Evolutionary conservation across 2,329 filamentous ascomycete genomes (phyloP), one percentile per base, ranked within the genome.

Genomic region (Trichophyton rubrum): DNA sequence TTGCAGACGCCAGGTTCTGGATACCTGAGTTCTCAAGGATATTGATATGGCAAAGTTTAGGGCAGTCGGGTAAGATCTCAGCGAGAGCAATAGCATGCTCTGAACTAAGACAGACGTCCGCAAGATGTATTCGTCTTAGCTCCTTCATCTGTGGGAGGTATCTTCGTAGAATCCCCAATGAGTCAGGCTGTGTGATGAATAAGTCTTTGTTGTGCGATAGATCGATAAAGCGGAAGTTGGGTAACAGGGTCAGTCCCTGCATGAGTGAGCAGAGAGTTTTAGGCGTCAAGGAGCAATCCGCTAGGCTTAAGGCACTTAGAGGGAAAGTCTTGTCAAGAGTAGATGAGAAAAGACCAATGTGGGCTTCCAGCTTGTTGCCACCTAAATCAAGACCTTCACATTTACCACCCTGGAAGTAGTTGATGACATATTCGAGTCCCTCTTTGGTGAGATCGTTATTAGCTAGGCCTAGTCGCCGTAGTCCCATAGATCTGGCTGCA

Each of bases 311-410:
- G 0, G 90, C 90, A 81, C 87, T 92, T 1, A 95, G 76, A 0
- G 84, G 80, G 11, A 65, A 65, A 41, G 76, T 77, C 20, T 77
- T 70, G 41, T 73, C 72, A 56, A 76, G 66, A 15, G 71, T 69
- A 24, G 69, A 65, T 2, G 66, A 64, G 43, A 76, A 64, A 24
- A 75, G 64, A 5, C 60, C 60, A 40, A 85, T 66, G 60, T 79
- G 78, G 51, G 83, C 78, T 51, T 78, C 77, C 45, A 87, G 73
- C 63, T 93, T 84, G 67, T 97, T 97, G 24, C 90, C 89, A 45
- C 90, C 90, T 11, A 97, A 75, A 71, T 97, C 93, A 3, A 99
- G 79, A 4, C 90, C 92, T 71, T 95, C 88, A 66, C 92, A 97
- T 58, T 85, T 81, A 0, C 88, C 87, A 22, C 84, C 85, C 30